These are phyloP conservation scores for Aspergillus aculeatus DNA, from an alignment of 2,329 filamentous ascomycete species.

Conservation along the genomic window DNA sequence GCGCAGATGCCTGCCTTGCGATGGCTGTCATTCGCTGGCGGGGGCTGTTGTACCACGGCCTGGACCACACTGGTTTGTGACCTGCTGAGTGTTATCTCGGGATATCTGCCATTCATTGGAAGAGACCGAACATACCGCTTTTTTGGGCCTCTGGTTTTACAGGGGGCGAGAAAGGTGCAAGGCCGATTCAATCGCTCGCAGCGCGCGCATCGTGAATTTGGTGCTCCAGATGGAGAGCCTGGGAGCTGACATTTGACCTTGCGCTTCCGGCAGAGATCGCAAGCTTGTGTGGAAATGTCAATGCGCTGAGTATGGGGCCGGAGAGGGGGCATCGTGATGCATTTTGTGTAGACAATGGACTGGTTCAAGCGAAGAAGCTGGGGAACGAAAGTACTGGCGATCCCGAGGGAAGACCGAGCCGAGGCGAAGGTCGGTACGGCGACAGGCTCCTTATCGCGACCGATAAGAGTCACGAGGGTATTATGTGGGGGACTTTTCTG, in stretches of 20 bases:
- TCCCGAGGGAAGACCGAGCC: too few species aligned
- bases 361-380: too few species aligned
- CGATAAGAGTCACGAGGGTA: too few species aligned
- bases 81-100: neutral
- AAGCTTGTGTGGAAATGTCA: conserved; percentile 5
- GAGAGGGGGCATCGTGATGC: neutral
- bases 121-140: conserved; percentile 7
- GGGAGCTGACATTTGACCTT: conserved; percentile 9
- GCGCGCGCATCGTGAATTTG: conserved; percentile 5
- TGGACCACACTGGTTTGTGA: neutral
- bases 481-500: too few species aligned
- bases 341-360: neutral
- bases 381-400: too few species aligned
- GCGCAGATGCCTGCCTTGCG: neutral
- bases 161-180: conserved; percentile 17
- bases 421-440: too few species aligned
- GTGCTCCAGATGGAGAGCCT: neutral
- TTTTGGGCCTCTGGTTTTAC: conserved; percentile 16
- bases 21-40: neutral
- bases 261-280: conserved; percentile 9
- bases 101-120: too few species aligned
- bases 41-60: neutral
- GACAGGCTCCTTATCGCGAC: too few species aligned
- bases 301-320: neutral
- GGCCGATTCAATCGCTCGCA: conserved; percentile 14